phyloP scores from a whole-genome alignment of 805 yeast genomes.

The Myxozyma neotropica region DNA sequence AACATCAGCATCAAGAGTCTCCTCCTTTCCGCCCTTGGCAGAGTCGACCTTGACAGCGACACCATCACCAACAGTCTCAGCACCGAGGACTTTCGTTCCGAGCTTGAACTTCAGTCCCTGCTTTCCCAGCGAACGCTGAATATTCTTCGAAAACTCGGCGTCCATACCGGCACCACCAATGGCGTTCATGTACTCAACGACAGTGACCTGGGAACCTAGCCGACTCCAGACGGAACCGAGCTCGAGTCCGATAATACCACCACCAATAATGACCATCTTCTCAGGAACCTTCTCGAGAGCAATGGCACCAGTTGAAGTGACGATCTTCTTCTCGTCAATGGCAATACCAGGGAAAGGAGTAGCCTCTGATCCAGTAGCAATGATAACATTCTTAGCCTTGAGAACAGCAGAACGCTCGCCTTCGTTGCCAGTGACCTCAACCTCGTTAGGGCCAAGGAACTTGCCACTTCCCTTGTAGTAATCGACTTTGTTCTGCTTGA shows the following conservation, averaged over 20 bases:
- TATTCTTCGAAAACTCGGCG: slow-evolving; percentile 84
- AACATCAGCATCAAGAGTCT: slow-evolving; percentile 83
- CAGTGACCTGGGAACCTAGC: slow-evolving; percentile 93
- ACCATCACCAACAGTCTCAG: slow-evolving; percentile 82
- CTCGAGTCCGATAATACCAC: slow-evolving; percentile 99
- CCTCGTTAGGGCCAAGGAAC: slow-evolving; percentile 75
- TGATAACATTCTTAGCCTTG: slow-evolving; percentile 82
- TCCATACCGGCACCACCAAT: slow-evolving; percentile 99
- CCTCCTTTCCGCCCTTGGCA: slow-evolving; percentile 81
- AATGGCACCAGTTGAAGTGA: slow-evolving; percentile 91
- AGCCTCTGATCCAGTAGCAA: slow-evolving; percentile 98
- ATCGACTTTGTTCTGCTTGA: slow-evolving; percentile 93
- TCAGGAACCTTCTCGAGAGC: slow-evolving; percentile 88
- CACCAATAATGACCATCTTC: slow-evolving; percentile 90
- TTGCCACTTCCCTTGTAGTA: slow-evolving; percentile 94
- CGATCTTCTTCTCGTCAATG: slow-evolving; percentile 96
- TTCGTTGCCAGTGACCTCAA: slow-evolving; percentile 82
- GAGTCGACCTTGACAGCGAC: slow-evolving; percentile 89
- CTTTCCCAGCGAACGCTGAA: slow-evolving; percentile 87
- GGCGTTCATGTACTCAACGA: slow-evolving; percentile 83
- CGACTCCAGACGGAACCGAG: slow-evolving; percentile 98
- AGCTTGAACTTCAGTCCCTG: slow-evolving; percentile 94
- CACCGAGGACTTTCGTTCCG: slow-evolving; percentile 87
- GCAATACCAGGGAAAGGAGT: slow-evolving; percentile 98
- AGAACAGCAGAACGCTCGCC: slow-evolving; percentile 74